Conservation (phyloP, 768 basidiomycete genomes). For the Termitomyces sp. region DNA sequence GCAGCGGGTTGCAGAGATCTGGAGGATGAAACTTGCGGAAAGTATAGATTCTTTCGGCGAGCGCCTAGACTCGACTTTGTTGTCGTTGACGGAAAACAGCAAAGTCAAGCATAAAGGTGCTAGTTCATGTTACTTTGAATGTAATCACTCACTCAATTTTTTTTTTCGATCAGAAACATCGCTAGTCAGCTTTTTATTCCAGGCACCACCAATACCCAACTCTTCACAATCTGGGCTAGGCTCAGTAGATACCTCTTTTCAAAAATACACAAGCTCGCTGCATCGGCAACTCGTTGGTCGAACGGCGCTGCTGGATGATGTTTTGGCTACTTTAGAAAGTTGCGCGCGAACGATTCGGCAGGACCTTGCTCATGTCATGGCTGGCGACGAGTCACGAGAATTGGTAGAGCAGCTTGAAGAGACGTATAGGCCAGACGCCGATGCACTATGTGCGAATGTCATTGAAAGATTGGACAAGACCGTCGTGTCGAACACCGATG, state of each 20-base stretch:
- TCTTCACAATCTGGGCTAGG: too few relatives aligned
- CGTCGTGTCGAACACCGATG: constrained; percentile 22
- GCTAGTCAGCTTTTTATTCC: constrained; percentile 54
- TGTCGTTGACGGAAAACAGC: constrained; percentile 22
- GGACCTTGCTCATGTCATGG: constrained; percentile 47
- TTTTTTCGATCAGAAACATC: constrained; percentile 37
- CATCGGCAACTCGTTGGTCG: constrained; percentile 62
- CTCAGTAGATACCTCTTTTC: constrained; percentile 47
- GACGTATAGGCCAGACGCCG: constrained; percentile 47
- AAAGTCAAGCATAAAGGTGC: constrained; percentile 23
- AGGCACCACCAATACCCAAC: constrained; percentile 41
- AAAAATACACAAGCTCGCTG: constrained; percentile 55
- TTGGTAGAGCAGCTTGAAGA: constrained; percentile 36
- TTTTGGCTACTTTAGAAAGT: constrained; percentile 53
- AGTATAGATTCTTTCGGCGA: constrained; percentile 42
- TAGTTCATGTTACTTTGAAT: not conserved
- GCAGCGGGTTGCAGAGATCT: constrained; percentile 50
- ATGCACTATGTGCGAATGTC: constrained; percentile 37
- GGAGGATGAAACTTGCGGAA: constrained; percentile 41
- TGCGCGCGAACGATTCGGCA: constrained; percentile 51
- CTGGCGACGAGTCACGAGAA: constrained; percentile 35
- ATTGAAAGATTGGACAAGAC: constrained; percentile 33
- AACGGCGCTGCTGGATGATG: constrained; percentile 52
- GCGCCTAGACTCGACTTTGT: constrained; percentile 33
- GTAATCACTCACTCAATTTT: not conserved